Base-by-base conservation (phyloP, 257 asterid species). In the Cordia subcordata region DNA sequence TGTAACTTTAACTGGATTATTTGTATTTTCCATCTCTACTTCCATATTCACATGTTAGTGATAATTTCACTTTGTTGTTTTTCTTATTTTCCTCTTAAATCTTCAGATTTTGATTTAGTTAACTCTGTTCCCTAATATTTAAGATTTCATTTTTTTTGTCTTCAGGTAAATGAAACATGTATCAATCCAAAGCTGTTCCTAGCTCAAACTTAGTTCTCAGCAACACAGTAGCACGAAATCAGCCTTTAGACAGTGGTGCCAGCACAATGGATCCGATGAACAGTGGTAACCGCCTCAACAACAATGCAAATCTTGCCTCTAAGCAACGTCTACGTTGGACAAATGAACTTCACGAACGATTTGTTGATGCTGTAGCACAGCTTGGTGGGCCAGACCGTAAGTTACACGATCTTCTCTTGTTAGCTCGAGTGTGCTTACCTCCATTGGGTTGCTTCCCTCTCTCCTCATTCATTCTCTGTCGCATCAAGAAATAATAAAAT, bases 361-460 rank as follows among this genome's bases (percentile, higher is more conserved):
- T 92, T 63, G 85, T 88, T 70, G 98, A 92, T 73, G 88, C 98
- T 57, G 98, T 92, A 27, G 96, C 96, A 10, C 96, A 92, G 66
- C 98, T 92, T 70, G 98, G 96, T 67, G 98, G 98, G 51, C 98
- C 98, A 22, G 98, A 88, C 66, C 76, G 98, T 92, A 73, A 86
- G 96, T 81, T 66, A 39, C 38, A 55, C 45, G 47, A 42, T 62
- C 65, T 45, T 54, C 62, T 66, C 72, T 62, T 10, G 14, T 39
- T 67, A 10, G 54, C 20, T 49, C 20, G 20, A 12, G 35, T 27
- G 6, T 8, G 4, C 13, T 17, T 8, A 17, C 54, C 10, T 49
- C 20, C 13, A 4, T 17, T 0, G 13, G 1, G 8, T 0, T 15
- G 39, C 19, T 9, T 8, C 50, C 38, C 15, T 12, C 21, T 13